phyloP scores from a whole-genome alignment of 2,329 filamentous ascomycete genomes.

The Coleophoma cylindrospora region DNA sequence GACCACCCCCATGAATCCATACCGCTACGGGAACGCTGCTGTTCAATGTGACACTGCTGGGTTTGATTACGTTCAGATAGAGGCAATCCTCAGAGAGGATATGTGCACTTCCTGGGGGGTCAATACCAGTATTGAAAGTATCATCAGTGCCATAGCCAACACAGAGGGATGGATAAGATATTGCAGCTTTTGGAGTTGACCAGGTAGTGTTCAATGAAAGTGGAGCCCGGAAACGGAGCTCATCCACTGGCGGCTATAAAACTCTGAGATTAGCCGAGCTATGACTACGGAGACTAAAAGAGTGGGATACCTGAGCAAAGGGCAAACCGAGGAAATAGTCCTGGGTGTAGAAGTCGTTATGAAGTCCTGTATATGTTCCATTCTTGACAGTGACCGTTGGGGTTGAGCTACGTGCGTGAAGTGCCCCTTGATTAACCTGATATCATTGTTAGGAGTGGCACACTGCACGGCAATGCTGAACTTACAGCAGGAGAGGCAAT shows the following conservation, averaged over 20 bases:
- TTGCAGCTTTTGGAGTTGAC: constrained; percentile 7
- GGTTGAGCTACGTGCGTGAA: background rate
- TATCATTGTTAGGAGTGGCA: constrained; percentile 4
- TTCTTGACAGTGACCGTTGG: constrained; percentile 16
- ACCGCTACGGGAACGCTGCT: constrained; percentile 41
- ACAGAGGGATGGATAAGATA: constrained; percentile 14
- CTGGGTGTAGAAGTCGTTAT: constrained; percentile 15
- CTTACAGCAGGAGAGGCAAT: background rate
- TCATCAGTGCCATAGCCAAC: constrained; percentile 20
- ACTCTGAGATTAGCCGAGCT: no score
- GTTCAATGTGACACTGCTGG: constrained; percentile 25
- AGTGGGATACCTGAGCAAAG: constrained; percentile 11
- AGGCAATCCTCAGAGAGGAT: constrained; percentile 42
- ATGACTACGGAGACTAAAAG: no score
- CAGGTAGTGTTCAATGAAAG: constrained; percentile 15
- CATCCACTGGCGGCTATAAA: constrained; percentile 14
- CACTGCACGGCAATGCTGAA: background rate
- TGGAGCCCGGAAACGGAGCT: constrained; percentile 16
- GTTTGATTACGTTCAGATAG: constrained; percentile 48
- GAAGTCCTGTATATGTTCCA: constrained; percentile 14
- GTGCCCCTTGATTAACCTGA: background rate
- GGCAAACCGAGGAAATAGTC: constrained; percentile 21
- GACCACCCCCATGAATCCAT: constrained; percentile 49
- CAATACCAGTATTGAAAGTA: background rate
- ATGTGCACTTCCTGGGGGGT: constrained; percentile 3